Percentiles rank a stretch among this genome's conserved stretches.
Conservation (phyloP, 805 yeast species). For the Wickerhamiella azyma region DNA sequence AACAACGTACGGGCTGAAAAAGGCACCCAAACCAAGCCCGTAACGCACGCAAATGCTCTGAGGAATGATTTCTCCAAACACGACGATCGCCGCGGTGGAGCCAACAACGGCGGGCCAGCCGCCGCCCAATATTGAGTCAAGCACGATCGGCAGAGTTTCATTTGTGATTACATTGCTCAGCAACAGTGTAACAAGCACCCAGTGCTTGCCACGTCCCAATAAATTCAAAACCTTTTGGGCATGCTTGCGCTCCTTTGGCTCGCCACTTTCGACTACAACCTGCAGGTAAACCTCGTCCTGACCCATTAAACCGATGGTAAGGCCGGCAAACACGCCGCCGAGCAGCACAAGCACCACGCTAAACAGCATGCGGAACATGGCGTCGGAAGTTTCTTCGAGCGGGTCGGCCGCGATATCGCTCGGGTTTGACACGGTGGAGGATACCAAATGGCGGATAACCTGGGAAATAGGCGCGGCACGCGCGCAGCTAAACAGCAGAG, state of each 20-base stretch:
- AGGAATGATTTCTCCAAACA: slow-evolving; percentile 94
- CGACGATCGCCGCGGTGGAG: slow-evolving; percentile 83
- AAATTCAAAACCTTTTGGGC: slow-evolving; percentile 61
- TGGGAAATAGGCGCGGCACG: slow-evolving; percentile 8
- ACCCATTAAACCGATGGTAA: slow-evolving; percentile 94
- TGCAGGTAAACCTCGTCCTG: slow-evolving; percentile 91
- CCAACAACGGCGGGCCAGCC: slow-evolving; percentile 95
- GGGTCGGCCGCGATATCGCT: not conserved
- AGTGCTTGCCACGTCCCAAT: slow-evolving; percentile 78
- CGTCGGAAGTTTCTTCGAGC: not conserved
- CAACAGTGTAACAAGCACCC: slow-evolving; percentile 85
- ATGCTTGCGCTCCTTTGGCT: slow-evolving; percentile 42
- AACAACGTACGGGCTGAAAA: slow-evolving; percentile 78
- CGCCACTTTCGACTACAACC: slow-evolving; percentile 82
- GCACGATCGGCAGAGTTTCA: slow-evolving; percentile 85
- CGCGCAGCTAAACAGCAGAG: not conserved
- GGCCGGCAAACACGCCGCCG: slow-evolving; percentile 31
- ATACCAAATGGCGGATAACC: slow-evolving; percentile 4
- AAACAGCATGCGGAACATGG: slow-evolving; percentile 14
- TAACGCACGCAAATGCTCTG: slow-evolving; percentile 86
- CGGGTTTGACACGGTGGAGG: not conserved
- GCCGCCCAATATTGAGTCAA: slow-evolving; percentile 87
- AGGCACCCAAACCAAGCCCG: slow-evolving; percentile 83
- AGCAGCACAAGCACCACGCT: slow-evolving; percentile 25
- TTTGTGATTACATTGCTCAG: slow-evolving; percentile 82